Evolutionary conservation across 2,329 filamentous ascomycete species (phyloP), one percentile per base, ranked within the genome.

Genomic region (Amylocarpus encephaloides): DNA sequence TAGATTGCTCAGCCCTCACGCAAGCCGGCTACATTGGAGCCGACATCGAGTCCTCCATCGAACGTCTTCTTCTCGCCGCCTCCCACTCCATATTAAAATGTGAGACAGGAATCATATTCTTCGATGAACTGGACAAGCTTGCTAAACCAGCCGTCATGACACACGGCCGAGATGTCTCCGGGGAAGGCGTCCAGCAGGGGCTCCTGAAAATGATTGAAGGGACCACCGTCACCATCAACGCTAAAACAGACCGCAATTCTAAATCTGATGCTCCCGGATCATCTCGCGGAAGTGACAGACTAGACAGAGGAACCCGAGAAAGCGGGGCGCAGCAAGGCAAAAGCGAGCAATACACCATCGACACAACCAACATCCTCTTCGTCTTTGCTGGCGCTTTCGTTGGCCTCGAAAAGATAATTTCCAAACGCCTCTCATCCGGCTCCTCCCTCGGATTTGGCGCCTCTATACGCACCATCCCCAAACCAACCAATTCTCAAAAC

Each of bases 61-160:
- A 96, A 64, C 79, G 93, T 40, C 76, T 98, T 22, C 75, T 98
- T 9, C 87, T 94, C 49, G 90, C 94, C 52, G 83, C 92, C 7
- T 92, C 94, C 66, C 95, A 95, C 67, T 87, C 95, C 59, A 80
- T 93, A 26, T 82, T 83, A 51, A 82, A 85, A 48, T 85, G 90
- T 6, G 92, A 98, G 66, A 81, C 88, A 47, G 93, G 93, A 5
- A 97, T 98, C 49, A 89, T 98, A 42, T 93, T 95, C 49, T 75
- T 98, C 16, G 93, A 98, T 61, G 93, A 98, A 70, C 89, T 98
- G 49, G 93, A 98, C 73, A 98, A 98, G 71, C 91, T 97, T 51
- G 91, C 93, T 1, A 88, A 87, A 34, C 83, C 88, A 22, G 92
- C 93, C 65, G 86, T 91, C 34, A 62, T 65, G 56, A 65, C 62